Conservation (phyloP, 768 basidiomycete genomes). For the Mrakia gelida region DNA sequence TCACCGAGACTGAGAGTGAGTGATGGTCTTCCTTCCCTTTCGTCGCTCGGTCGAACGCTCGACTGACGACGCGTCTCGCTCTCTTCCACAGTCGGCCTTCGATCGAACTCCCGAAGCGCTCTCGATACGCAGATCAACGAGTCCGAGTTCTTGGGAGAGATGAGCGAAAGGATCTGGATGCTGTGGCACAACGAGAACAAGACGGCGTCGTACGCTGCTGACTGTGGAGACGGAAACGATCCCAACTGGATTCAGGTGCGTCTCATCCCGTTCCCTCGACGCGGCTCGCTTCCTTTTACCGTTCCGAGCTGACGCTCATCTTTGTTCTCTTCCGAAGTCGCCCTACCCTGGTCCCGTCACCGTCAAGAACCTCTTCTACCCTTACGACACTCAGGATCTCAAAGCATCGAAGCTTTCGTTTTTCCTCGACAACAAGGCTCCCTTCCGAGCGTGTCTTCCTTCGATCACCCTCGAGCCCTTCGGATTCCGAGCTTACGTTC, state of each 20-base stretch:
- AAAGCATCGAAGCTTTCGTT: constrained; percentile 51
- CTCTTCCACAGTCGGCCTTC: constrained; percentile 60
- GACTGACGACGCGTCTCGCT: neutral
- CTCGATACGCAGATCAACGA: constrained; percentile 56
- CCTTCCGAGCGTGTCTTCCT: constrained; percentile 4
- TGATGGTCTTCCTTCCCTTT: neutral
- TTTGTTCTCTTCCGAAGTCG: constrained; percentile 41
- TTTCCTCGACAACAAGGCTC: neutral
- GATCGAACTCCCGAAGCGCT: constrained; percentile 69
- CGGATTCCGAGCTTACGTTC: constrained; percentile 81
- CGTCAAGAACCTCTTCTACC: constrained; percentile 72
- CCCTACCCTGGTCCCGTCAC: constrained; percentile 60
- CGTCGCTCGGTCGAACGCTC: neutral
- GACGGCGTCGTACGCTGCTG: constrained; percentile 59
- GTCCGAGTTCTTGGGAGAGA: neutral
- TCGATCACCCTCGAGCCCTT: constrained; percentile 4
- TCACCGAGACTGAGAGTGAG: constrained; percentile 62
- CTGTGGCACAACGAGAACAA: constrained; percentile 79
- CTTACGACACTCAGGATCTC: constrained; percentile 63
- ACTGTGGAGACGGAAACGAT: constrained; percentile 51
- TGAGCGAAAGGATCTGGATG: constrained; percentile 41
- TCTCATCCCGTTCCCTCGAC: too few species aligned
- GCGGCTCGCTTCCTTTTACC: too few species aligned
- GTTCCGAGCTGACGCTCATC: too few species aligned
- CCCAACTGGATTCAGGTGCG: constrained; percentile 60